These are phyloP conservation scores for Xerocomellus intermedius DNA, from an alignment of 768 basidiomycete genomes.

Conservation along the genomic window DNA sequence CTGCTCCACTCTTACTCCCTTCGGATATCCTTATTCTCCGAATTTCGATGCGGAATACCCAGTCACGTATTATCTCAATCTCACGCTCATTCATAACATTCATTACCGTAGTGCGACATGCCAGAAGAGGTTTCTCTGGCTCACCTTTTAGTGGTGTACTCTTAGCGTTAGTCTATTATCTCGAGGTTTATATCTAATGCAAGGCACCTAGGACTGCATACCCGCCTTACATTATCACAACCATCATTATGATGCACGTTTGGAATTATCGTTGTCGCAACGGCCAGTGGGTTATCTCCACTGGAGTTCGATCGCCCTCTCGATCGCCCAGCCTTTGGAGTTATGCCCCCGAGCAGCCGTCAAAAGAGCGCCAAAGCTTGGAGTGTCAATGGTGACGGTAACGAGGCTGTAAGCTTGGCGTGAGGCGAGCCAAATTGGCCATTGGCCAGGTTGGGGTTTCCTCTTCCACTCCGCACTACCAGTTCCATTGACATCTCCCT, in stretches of 20 bases:
- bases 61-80: constrained; percentile 2
- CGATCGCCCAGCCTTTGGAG: not conserved
- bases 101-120: constrained; percentile 5
- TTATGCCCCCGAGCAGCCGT: not conserved
- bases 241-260: too few species aligned
- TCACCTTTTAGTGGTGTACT: constrained; percentile 3
- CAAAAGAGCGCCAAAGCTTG: not conserved
- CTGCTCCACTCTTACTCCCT: not conserved
- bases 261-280: not conserved
- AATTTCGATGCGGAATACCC: constrained; percentile 2
- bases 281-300: not conserved
- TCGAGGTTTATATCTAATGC: not conserved
- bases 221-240: not conserved
- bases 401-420: not conserved
- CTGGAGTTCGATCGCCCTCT: not conserved
- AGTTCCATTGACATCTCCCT: not conserved
- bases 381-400: not conserved
- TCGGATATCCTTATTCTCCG: constrained; percentile 6
- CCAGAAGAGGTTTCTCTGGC: not conserved
- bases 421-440: not conserved
- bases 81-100: constrained; percentile 12
- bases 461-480: not conserved
- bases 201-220: not conserved
- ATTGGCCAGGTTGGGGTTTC: too few species aligned
- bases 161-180: not conserved